Evolutionary conservation across 768 basidiomycete genomes (phyloP), one percentile per base, ranked within the genome.

Genomic region (Lyophyllum atratum): DNA sequence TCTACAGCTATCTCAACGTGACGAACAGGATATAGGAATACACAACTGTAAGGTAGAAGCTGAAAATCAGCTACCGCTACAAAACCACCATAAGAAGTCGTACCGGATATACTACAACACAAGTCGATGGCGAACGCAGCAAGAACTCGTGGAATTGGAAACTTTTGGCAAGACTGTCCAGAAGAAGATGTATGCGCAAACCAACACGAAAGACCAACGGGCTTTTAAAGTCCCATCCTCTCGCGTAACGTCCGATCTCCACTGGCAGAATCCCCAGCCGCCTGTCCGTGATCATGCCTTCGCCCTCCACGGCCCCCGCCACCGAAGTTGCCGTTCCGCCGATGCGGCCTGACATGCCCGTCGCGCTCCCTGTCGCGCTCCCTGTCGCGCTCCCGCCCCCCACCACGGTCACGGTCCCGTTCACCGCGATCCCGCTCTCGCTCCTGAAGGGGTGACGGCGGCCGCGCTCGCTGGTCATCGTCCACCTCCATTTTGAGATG

Each of bases 171-270:
- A 49, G 53, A 54, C 59, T 55, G 43, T 44, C 60, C 55, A 50
- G 58, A 55, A 31, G 26, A 47, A 47, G 26, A 47, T 28, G 29
- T 29, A 47, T 28, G 26, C 25, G 44, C 12, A 14, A 24, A 45
- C 17, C 45, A 4, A 28, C 3, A 46, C 25, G 43, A 47, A 19
- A 52, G n/a, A 12, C 5, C 25, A 28, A 44, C 8, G 12, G 14
- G 21, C 26, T 25, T 64, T 81, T 73, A 90, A 42, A 91, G 79
- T 71, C 91, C 91, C 86, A 93, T 82, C 67, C 91, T 77, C 73
- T 92, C 89, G 71, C 86, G 88, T 78, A 93, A 85, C 78, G 91
- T 90, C 83, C 90, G 90, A 78, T 89, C 87, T 44, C 76, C 76
- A 60, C 76, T 72, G 60, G 70, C 57, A 59, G 67, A 70, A 56